Percentiles rank a stretch among this genome's conserved stretches.
phyloP scores from a whole-genome alignment of 306 rosid genomes.

The Notholithocarpus densiflorus region DNA sequence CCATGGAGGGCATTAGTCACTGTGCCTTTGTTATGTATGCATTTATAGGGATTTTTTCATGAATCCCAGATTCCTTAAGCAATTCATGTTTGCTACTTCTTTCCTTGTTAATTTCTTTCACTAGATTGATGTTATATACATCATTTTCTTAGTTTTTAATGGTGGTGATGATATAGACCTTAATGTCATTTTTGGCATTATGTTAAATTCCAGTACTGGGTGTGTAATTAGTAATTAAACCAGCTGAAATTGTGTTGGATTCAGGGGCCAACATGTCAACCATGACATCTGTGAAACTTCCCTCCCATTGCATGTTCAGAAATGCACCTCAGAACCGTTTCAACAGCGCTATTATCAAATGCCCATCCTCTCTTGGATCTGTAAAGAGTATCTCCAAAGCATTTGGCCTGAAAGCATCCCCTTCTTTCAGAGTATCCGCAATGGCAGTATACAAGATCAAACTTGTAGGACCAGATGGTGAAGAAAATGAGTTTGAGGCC shows the following conservation, averaged over 20 bases:
- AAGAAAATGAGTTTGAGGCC: slow-evolving; percentile 67
- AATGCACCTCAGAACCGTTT: slow-evolving; percentile 19
- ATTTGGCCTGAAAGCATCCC: slow-evolving; percentile 59
- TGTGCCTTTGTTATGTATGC: background rate
- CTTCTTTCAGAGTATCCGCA: slow-evolving; percentile 44
- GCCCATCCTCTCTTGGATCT: slow-evolving; percentile 49
- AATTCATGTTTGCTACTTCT: background rate
- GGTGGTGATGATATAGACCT: background rate
- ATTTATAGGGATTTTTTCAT: background rate
- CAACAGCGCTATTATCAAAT: slow-evolving; percentile 32
- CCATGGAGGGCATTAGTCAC: background rate
- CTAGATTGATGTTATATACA: background rate
- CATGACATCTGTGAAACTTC: slow-evolving; percentile 43
- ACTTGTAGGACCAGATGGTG: slow-evolving; percentile 60
- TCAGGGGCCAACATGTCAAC: slow-evolving; percentile 52
- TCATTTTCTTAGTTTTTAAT: background rate
- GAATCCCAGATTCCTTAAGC: background rate
- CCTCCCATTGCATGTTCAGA: slow-evolving; percentile 42
- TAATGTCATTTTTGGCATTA: background rate
- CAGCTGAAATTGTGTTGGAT: slow-evolving; percentile 14
- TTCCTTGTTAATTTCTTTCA: background rate
- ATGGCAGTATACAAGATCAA: slow-evolving; percentile 74
- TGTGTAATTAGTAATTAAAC: background rate
- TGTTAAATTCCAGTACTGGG: background rate
- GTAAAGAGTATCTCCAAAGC: slow-evolving; percentile 41